Percentiles rank a stretch among this genome's conserved stretches.
phyloP scores from a whole-genome alignment of 1,139 yeast species.

The Magnusiomyces ingens region DNA sequence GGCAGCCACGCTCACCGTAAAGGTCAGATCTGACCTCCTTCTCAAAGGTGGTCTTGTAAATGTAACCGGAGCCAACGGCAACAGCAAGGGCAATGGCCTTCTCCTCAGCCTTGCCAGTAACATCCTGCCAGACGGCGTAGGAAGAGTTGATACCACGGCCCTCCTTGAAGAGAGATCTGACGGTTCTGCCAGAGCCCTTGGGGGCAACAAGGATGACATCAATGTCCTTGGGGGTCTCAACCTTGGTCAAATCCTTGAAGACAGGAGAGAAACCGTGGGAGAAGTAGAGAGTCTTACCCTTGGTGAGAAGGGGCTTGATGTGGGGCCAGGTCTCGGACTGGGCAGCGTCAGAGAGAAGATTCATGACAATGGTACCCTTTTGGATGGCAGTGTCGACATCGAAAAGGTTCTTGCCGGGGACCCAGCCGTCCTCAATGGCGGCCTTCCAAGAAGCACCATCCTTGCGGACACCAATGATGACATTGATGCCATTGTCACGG shows the following conservation, averaged over 20 bases:
- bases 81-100: conserved; percentile 97
- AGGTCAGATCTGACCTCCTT: conserved; percentile 98
- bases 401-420: conserved; percentile 96
- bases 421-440: conserved; percentile 99
- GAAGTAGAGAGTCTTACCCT: conserved; percentile 97
- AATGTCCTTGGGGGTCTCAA: conserved; percentile 88
- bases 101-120: conserved; percentile 98
- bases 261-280: conserved; percentile 99
- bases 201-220: conserved; percentile 99
- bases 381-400: conserved; percentile 87
- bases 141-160: conserved; percentile 99
- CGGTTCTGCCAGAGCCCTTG: conserved; percentile 99
- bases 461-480: conserved; percentile 96
- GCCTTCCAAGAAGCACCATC: conserved; percentile 99
- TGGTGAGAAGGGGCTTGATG: conserved; percentile 84
- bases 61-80: conserved; percentile 99
- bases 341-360: conserved; percentile 98
- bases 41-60: conserved; percentile 98
- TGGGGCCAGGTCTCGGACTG: conserved; percentile 96
- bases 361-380: conserved; percentile 93
- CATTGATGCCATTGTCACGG: conserved; percentile 98
- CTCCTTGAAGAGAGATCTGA: conserved; percentile 97
- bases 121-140: conserved; percentile 98
- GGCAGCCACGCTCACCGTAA: conserved; percentile 99
- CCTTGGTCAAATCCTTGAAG: conserved; percentile 94